Evolutionary conservation across 1,284 basidiomycete genomes (phyloP), one percentile per base, ranked within the genome.

Genomic region (Trichosporon sp.): DNA sequence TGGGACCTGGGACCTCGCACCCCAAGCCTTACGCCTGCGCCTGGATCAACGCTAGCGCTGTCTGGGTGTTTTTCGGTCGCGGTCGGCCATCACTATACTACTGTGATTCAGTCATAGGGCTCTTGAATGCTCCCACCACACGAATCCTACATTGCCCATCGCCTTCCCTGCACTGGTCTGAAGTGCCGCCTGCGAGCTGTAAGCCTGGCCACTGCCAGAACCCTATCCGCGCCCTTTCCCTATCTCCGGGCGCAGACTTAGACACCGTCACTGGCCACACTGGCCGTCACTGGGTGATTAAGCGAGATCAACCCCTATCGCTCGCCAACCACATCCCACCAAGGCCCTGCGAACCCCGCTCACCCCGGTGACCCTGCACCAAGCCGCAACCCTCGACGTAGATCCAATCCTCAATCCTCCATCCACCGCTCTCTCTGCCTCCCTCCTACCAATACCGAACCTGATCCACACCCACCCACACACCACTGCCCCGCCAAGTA

Each of bases 241-340:
- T 32, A 35, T 31, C 56, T 4, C 26, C 31, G 31, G 31, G 59
- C 59, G 31, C 59, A 37, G 59, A 26, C 26, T n/a, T n/a, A 63
- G 59, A 63, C 59, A n/a, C 59, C 59, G 59, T 63, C 59, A 26
- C 26, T 26, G 26, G 26, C 26, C 26, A 26, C 26, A 26, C 26
- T 26, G 26, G 26, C 26, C 26, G 26, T 26, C 26, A 63, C 32
- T 35, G 31, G 59, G 59, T 12, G 21, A 63, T 63, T 35, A 63
- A 63, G 59, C 59, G 59, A 63, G 59, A 35, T 35, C 59, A 35
- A 8, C 14, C 59, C 59, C 59, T 63, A 63, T 63, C 59, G 59
- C 59, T 35, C 59, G 35, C 59, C 59, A 63, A 63, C 59, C 59
- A 63, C 59, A 63, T 19, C 59, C 59, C 31, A 11, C 6, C 32